These are phyloP conservation scores for Trichosphaerium sp. DNA, from an alignment of 78 protist species.

Conservation along the genomic window DNA sequence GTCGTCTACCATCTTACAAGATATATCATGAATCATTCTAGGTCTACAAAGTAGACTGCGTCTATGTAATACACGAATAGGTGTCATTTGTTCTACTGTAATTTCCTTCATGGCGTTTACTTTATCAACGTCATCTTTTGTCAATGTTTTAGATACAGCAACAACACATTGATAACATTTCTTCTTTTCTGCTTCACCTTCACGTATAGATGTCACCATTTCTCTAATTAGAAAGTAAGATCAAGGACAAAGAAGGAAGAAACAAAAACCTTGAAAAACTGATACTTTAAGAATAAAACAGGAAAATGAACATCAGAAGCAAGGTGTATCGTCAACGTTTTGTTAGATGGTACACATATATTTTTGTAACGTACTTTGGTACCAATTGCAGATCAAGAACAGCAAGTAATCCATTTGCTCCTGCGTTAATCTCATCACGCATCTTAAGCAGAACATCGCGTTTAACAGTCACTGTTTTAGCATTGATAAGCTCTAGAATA, in stretches of 20 bases:
- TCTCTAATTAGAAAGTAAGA: conserved; percentile 2
- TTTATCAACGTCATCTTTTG: background rate
- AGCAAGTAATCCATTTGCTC: background rate
- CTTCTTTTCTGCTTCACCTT: conserved; percentile 32
- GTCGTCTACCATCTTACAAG: conserved; percentile 12
- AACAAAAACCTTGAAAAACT: too few species aligned
- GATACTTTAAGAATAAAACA: too few species aligned
- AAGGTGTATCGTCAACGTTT: too few species aligned
- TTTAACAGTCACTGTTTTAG: too few species aligned
- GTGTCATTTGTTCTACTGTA: conserved; percentile 52
- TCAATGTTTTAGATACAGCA: conserved; percentile 17
- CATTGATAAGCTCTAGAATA: conserved; percentile 46
- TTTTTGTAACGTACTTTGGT: too few species aligned
- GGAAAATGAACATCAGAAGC: too few species aligned
- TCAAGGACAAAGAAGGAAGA: background rate
- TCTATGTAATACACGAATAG: conserved; percentile 76
- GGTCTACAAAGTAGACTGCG: conserved; percentile 18
- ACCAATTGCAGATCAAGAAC: conserved; percentile 45
- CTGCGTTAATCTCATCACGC: background rate
- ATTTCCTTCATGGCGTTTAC: background rate
- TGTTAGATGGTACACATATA: too few species aligned
- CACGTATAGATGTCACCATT: conserved; percentile 18
- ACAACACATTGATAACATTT: conserved; percentile 58
- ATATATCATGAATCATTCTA: conserved; percentile 15
- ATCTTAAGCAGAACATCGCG: too few species aligned